Conservation (phyloP, 345 rosid species). For the Clarkia xantiana region DNA sequence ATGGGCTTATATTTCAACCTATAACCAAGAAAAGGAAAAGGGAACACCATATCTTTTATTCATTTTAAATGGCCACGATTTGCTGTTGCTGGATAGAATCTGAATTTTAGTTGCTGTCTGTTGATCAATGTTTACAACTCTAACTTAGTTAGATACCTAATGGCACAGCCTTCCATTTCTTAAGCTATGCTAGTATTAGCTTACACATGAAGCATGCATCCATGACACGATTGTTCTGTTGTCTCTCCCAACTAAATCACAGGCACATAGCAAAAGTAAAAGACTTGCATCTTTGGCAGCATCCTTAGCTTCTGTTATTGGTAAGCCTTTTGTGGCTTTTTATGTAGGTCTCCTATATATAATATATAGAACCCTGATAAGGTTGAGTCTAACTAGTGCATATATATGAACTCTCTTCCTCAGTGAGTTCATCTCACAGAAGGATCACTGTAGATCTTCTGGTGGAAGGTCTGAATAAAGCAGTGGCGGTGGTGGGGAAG, state of each 20-base stretch:
- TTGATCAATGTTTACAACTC: too few relatives aligned
- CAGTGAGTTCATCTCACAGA: constrained; percentile 33
- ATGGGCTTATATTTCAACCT: too few relatives aligned
- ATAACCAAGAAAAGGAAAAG: too few relatives aligned
- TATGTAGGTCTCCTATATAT: background rate
- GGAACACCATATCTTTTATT: too few relatives aligned
- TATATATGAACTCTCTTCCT: constrained; percentile 2
- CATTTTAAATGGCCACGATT: too few relatives aligned
- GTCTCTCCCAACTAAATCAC: constrained; percentile 6
- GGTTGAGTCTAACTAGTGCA: background rate
- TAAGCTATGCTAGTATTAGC: background rate
- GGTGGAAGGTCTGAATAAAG: constrained; percentile 47
- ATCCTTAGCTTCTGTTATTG: constrained; percentile 26
- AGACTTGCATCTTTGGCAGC: constrained; percentile 31
- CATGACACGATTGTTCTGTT: background rate
- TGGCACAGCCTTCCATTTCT: too few relatives aligned
- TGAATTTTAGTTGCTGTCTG: too few relatives aligned
- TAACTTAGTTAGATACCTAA: too few relatives aligned
- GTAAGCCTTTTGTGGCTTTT: constrained; percentile 4
- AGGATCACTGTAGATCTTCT: constrained; percentile 32
- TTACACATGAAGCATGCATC: background rate
- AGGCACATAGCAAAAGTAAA: constrained; percentile 40
- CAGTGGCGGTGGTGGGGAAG: constrained; percentile 40
- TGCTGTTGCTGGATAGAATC: too few relatives aligned
- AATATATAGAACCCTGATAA: background rate